Evolutionary conservation across 2,329 filamentous ascomycete species (phyloP), one percentile per base, ranked within the genome.

Genomic region (Pseudocercospora macadamiae): DNA sequence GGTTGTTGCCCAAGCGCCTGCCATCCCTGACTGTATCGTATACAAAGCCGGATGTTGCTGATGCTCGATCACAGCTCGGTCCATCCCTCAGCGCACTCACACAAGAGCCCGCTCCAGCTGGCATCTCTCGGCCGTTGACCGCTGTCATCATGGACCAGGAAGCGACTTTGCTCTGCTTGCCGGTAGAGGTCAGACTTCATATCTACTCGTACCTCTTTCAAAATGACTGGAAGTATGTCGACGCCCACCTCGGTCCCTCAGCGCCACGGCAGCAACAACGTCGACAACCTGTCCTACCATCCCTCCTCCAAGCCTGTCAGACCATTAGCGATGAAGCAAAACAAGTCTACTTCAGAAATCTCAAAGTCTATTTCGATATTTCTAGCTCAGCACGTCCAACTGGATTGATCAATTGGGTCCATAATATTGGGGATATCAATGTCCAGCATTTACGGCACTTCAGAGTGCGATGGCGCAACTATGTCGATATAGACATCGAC

Each of bases 401-500:
- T 6, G 42, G 51, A 2, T 51, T 66, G 21, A 48, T 56, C 34
- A 32, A 48, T 23, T 66, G 62, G 60, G 52, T 66, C 3, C 30
- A 61, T 4, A 16, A 47, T 3, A 58, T 63, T 14, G 64, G 64
- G 10, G 55, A 59, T 2, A 12, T 26, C 16, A 59, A 60, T 23
- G 55, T 44, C 10, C 36, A 39, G 28, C 57, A 64, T 1, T n/a
- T 65, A 3, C 51, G 54, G 9, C 56, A 59, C 16, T 62, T 64
- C 16, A 44, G 58, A 18, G 30, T 65, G 19, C 59, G 63, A 2
- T 65, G 61, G 61, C 52, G 54, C 14, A 57, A 61, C 23, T 65
- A 65, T 26, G 51, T 57, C 34, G 63, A 65, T 12, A 61, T 65
- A 49, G 57, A 8, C 21, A 25, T 65, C 14, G 63, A 64, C 23